Evolutionary conservation across 306 rosid species (phyloP).

Genomic region (Vicia sativa): DNA sequence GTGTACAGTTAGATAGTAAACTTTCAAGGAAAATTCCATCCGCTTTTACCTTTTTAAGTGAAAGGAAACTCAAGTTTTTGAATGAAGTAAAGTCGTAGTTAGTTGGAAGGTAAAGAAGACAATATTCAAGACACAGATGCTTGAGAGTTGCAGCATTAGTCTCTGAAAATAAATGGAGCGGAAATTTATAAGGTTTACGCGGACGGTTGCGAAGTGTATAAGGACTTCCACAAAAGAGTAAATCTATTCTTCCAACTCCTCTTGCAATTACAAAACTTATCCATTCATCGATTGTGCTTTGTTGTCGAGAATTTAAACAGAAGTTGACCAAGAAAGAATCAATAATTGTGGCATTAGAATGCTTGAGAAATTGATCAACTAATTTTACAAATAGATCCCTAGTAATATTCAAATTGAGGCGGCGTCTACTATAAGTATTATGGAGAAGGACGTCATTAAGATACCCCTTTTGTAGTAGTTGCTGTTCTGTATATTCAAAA

Average conservation of each 20-base stretch:
- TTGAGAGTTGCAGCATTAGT: not conserved
- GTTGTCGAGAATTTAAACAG: not conserved
- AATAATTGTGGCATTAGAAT: not conserved
- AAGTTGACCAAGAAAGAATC: not conserved
- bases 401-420: not conserved
- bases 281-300: not conserved
- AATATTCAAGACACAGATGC: not conserved
- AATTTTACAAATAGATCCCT: not conserved
- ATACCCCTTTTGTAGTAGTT: not conserved
- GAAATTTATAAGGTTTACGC: constrained; percentile 9
- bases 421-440: accelerated
- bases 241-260: not conserved
- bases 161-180: not conserved
- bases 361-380: not conserved
- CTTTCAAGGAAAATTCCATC: not conserved
- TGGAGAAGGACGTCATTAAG: too few species aligned
- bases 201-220: not conserved
- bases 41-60: not conserved
- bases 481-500: not conserved
- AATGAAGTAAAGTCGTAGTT: not conserved
- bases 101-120: not conserved
- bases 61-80: not conserved
- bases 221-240: not conserved
- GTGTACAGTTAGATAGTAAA: not conserved
- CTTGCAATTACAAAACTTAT: not conserved